These are phyloP conservation scores for Rhizomucor miehei DNA, from an alignment of 371 early-diverging fungal species.

Conservation along the genomic window DNA sequence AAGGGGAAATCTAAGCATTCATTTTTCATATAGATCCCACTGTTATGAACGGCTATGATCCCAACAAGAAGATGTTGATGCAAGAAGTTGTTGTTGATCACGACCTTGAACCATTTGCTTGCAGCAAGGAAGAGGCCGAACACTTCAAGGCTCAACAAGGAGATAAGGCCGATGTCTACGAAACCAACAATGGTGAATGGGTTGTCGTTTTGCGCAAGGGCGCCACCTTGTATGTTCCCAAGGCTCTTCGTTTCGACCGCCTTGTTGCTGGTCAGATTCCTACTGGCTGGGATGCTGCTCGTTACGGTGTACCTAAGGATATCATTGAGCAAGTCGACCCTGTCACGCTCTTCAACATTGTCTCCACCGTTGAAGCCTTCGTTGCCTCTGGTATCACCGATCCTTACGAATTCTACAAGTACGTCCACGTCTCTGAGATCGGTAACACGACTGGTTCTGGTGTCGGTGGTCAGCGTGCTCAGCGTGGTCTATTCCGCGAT, in stretches of 20 bases:
- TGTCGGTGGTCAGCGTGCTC: slow-evolving; percentile 83
- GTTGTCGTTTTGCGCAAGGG: slow-evolving; percentile 85
- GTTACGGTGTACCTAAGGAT: slow-evolving; percentile 95
- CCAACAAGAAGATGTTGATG: slow-evolving; percentile 81
- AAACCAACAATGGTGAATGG: slow-evolving; percentile 67
- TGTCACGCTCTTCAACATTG: slow-evolving; percentile 85
- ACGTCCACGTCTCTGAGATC: slow-evolving; percentile 93
- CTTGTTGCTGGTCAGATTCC: slow-evolving; percentile 96
- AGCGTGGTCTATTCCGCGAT: slow-evolving; percentile 77
- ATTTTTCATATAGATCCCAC: slow-evolving; percentile 62
- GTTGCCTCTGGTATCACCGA: slow-evolving; percentile 92
- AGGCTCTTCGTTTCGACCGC: slow-evolving; percentile 92
- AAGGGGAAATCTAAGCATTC: background rate
- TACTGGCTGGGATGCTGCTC: slow-evolving; percentile 91
- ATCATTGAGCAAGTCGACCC: slow-evolving; percentile 90
- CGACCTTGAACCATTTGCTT: slow-evolving; percentile 90
- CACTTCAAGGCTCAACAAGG: slow-evolving; percentile 88
- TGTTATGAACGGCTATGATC: slow-evolving; percentile 90
- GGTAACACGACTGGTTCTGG: slow-evolving; percentile 90
- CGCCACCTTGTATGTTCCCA: slow-evolving; percentile 88
- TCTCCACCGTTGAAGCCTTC: slow-evolving; percentile 93
- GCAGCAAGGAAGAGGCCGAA: slow-evolving; percentile 89
- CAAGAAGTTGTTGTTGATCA: slow-evolving; percentile 93
- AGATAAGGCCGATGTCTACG: slow-evolving; percentile 81
- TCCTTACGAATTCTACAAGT: slow-evolving; percentile 96